Percentiles rank a stretch among this genome's conserved stretches.
These are phyloP conservation scores for Coniochaeta ligniaria DNA, from an alignment of 2,329 filamentous ascomycete genomes.

Conservation along the genomic window DNA sequence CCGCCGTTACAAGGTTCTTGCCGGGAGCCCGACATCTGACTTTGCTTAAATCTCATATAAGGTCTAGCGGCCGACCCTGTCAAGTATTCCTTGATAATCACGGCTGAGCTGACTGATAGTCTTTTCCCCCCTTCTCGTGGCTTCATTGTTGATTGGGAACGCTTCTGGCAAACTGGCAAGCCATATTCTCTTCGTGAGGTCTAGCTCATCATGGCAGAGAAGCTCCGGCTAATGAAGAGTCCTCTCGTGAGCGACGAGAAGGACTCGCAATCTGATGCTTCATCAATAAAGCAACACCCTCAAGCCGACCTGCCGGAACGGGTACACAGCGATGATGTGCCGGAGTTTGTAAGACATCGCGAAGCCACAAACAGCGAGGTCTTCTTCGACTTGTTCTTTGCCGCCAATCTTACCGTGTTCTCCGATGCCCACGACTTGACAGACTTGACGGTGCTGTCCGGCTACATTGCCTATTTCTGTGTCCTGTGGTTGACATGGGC, in stretches of 20 bases:
- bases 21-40: not conserved
- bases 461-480: slow-evolving; percentile 49
- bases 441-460: slow-evolving; percentile 12
- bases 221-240: not conserved
- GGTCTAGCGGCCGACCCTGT: not conserved
- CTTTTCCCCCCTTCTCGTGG: not conserved
- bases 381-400: slow-evolving; percentile 55
- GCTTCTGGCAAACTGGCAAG: not conserved
- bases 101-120: not conserved
- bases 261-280: not conserved
- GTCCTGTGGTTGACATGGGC: slow-evolving; percentile 66
- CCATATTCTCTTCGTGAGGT: not conserved
- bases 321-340: not conserved
- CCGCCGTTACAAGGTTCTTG: not conserved
- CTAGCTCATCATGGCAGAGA: not conserved
- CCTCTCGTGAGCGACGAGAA: not conserved
- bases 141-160: not conserved
- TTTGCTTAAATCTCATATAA: not conserved
- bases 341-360: not conserved
- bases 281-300: not conserved
- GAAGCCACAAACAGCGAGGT: slow-evolving; percentile 26
- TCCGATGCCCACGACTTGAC: slow-evolving; percentile 28
- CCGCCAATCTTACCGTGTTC: slow-evolving; percentile 60
- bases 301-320: not conserved
- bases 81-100: not conserved